These are phyloP conservation scores for Rhynchospora tenuis DNA, from an alignment of 176 grass and related monocot species.

Conservation along the genomic window DNA sequence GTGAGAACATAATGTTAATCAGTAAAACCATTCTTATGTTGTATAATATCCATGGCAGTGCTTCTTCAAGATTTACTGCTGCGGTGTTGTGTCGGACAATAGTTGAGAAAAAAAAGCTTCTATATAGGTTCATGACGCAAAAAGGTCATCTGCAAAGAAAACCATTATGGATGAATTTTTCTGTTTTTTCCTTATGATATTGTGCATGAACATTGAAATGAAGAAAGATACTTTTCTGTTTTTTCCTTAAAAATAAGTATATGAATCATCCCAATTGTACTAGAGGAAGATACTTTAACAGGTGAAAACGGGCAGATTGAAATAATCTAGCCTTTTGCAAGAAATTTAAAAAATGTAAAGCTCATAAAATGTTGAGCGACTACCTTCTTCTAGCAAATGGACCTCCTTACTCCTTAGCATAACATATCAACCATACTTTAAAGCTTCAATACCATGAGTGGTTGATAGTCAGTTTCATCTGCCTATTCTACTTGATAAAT, in stretches of 20 bases:
- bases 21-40: not conserved
- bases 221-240: too few relatives aligned
- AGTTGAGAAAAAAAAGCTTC: conserved; percentile 4
- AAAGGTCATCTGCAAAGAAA: not conserved
- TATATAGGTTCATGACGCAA: not conserved
- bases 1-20: not conserved
- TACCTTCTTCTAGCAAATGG: conserved; percentile 14
- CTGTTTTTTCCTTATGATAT: not conserved
- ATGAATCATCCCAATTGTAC: not conserved
- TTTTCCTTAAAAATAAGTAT: too few relatives aligned
- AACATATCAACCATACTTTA: conserved; percentile 1
- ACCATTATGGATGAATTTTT: not conserved
- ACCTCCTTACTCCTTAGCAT: not conserved
- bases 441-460: not conserved
- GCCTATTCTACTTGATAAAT: not conserved
- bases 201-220: not conserved
- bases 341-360: not conserved
- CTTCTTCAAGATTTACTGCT: not conserved
- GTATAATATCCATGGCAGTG: not conserved
- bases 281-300: not conserved
- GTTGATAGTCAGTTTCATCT: conserved; percentile 9
- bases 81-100: not conserved
- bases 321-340: not conserved
- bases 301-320: not conserved
- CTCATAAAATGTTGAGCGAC: not conserved